Evolutionary conservation across 75 land plant genomes (phyloP).

Genomic region (Cunninghamia lanceolata): DNA sequence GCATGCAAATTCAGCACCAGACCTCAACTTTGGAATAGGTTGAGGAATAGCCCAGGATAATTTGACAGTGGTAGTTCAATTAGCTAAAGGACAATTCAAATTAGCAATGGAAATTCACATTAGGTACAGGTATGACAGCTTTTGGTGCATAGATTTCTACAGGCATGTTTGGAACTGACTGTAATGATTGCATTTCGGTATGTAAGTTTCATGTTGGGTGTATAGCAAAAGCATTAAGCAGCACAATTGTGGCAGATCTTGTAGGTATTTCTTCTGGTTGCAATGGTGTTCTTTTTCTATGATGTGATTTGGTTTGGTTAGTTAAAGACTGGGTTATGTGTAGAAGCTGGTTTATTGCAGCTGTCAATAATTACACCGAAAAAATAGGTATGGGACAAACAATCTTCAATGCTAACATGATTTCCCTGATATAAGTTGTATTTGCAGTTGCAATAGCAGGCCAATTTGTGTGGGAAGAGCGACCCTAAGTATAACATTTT

Average conservation of each 20-base stretch:
- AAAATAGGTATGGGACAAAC: neutral
- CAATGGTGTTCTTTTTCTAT: neutral
- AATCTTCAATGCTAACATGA: neutral
- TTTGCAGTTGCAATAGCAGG: neutral
- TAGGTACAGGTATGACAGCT: neutral
- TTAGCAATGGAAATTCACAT: neutral
- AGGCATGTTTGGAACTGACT: too few species aligned
- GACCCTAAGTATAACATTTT: neutral
- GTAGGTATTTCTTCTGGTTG: neutral
- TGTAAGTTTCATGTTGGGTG: neutral
- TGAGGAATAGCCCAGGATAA: too few species aligned
- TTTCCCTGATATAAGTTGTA: neutral
- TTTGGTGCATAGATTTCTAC: too few species aligned
- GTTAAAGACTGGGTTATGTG: neutral
- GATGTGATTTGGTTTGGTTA: neutral
- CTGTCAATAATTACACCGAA: neutral
- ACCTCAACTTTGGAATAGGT: too few species aligned
- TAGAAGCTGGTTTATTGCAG: neutral
- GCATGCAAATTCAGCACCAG: too few species aligned
- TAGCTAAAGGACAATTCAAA: neutral
- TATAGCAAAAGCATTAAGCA: too few species aligned
- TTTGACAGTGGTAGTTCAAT: neutral
- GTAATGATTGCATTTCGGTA: neutral
- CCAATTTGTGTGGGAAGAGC: neutral
- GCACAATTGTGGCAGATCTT: neutral